phyloP scores from a whole-genome alignment of 164 flowering plant genomes.

The Annona squamosa region DNA sequence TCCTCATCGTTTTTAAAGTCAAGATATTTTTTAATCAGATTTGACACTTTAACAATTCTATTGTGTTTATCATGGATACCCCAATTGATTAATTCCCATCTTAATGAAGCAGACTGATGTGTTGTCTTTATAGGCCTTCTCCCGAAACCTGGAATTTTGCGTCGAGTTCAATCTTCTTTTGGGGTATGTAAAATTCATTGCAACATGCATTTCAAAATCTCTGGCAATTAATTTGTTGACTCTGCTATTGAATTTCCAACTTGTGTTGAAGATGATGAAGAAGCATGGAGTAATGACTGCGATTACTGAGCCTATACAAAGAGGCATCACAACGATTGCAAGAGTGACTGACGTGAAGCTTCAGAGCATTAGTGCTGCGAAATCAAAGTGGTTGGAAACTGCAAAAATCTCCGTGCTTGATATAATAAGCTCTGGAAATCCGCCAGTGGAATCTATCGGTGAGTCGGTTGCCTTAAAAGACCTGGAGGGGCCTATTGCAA shows the following conservation, averaged over 20 bases:
- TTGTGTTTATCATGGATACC: background rate
- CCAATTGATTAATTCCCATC: background rate
- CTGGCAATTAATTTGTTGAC: background rate
- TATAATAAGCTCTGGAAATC: slow-evolving; percentile 15
- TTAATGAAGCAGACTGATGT: slow-evolving; percentile 5
- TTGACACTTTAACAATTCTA: no score
- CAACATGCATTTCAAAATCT: background rate
- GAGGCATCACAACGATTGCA: slow-evolving; percentile 24
- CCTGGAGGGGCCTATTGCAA: slow-evolving; percentile 26
- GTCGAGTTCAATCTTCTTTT: slow-evolving; percentile 47
- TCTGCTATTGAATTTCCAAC: slow-evolving; percentile 7
- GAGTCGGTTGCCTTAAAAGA: slow-evolving; percentile 21
- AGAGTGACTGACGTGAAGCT: slow-evolving; percentile 14
- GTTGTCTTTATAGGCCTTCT: slow-evolving; percentile 59
- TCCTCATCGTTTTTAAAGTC: no score
- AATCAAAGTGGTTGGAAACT: slow-evolving; percentile 25
- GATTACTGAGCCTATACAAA: slow-evolving; percentile 44
- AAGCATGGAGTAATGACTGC: slow-evolving; percentile 47
- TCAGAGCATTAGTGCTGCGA: slow-evolving; percentile 33
- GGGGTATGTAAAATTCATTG: slow-evolving; percentile 34
- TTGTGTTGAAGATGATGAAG: slow-evolving; percentile 40
- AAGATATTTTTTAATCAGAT: no score
- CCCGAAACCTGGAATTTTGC: slow-evolving; percentile 70
- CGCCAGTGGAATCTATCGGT: slow-evolving; percentile 11
- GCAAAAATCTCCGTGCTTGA: slow-evolving; percentile 22